Evolutionary conservation across 306 rosid species (phyloP), one percentile per base, ranked within the genome.

Genomic region (Prunus armeniaca): DNA sequence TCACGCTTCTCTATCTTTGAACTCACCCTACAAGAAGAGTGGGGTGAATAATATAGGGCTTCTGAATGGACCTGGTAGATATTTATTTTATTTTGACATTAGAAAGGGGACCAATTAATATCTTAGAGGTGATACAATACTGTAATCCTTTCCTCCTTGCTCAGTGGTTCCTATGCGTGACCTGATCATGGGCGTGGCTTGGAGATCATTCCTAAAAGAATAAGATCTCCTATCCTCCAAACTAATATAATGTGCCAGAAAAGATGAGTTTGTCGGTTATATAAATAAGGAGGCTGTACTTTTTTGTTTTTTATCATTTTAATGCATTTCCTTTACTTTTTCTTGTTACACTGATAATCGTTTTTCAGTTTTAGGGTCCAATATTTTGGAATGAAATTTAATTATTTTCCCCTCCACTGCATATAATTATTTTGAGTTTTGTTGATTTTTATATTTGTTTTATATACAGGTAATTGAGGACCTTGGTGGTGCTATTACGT

Each of bases 401-500:
- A 12, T 22, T 20, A 54, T 58, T 17, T 25, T 41, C 15, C 52
- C 24, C 13, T 28, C 34, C 24, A 4, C 57, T 27, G 41, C 30
- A 20, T 34, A 27, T 67, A 9, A 20, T 3, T 12, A 58, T 9
- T 32, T 27, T 45, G 24, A 45, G 9, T 67, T 51, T 6, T 14
- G 74, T 52, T 67, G 54, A 45, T 74, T 7, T 18, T 49, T 38
- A 9, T 81, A 73, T 75, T 72, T 57, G 61, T 51, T 68, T 50
- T 2, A 17, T 68, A 8, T 73, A 49, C 74, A 93, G 98, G 98
- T 91, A 52, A 90, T 91, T 76, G 80, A 78, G 79, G 90, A 80
- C 82, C 98, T 93, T 74, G 98, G 97, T 72, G 98, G 96, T 52
- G 82, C 87, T 79, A 78, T 86, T 74, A 64, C 85, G 8, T 13